phyloP scores from a whole-genome alignment of 306 rosid species.

The Rubus idaeus region DNA sequence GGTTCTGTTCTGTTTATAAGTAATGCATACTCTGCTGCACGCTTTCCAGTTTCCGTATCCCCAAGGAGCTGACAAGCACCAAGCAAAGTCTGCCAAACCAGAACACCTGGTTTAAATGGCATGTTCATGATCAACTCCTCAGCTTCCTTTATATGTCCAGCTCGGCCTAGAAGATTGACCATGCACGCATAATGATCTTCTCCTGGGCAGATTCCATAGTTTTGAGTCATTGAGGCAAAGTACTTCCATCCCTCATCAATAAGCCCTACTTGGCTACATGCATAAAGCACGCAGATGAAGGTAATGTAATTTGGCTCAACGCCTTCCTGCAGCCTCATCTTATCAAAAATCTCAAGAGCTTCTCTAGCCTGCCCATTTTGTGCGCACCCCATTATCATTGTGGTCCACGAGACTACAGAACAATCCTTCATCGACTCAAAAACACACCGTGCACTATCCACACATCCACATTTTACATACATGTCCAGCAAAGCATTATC shows the following conservation, averaged over 20 bases:
- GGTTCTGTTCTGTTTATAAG: conserved; percentile 50
- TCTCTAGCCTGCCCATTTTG: conserved; percentile 61
- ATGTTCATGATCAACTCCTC: conserved; percentile 54
- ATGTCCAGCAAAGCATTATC: conserved; percentile 81
- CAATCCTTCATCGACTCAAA: conserved; percentile 50
- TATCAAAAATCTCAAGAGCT: conserved; percentile 60
- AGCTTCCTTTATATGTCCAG: conserved; percentile 65
- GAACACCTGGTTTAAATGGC: conserved; percentile 56
- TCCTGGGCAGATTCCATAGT: conserved; percentile 54
- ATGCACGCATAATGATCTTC: conserved; percentile 79
- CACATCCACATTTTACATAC: conserved; percentile 82
- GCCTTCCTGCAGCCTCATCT: conserved; percentile 48
- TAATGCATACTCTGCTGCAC: conserved; percentile 55
- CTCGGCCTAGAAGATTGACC: conserved; percentile 71
- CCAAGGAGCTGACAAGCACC: conserved; percentile 68
- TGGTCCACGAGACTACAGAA: conserved; percentile 73
- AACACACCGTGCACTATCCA: conserved; percentile 46
- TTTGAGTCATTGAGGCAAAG: conserved; percentile 53
- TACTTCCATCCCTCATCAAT: conserved; percentile 59
- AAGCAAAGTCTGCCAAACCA: conserved; percentile 78
- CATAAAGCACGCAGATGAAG: conserved; percentile 68
- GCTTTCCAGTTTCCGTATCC: conserved; percentile 56
- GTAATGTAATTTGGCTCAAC: conserved; percentile 64
- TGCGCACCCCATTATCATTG: conserved; percentile 79
- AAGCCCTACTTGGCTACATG: conserved; percentile 77